Percentiles rank a stretch among this genome's conserved stretches.
Conservation (phyloP, 2,329 filamentous ascomycete genomes). For the Amesomyces nigricolor region DNA sequence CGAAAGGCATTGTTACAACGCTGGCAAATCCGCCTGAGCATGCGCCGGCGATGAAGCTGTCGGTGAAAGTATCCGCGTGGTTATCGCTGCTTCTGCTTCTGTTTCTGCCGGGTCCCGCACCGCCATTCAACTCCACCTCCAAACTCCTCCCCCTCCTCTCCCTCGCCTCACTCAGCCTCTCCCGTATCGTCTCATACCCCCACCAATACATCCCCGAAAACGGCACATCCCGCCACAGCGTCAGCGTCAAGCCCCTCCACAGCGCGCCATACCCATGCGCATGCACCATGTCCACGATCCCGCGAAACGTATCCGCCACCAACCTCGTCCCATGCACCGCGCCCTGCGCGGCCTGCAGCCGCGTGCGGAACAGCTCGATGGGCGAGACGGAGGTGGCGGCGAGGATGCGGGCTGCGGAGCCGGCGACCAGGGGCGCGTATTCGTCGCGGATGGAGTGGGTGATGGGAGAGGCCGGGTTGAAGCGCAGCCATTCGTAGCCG, state of each 20-base stretch:
- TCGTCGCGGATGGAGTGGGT: constrained; percentile 56
- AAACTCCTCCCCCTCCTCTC: constrained; percentile 40
- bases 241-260: constrained; percentile 86
- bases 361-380: constrained; percentile 88
- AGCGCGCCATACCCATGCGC: constrained; percentile 71
- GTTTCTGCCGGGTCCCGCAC: too few species aligned
- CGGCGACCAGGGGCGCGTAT: constrained; percentile 75
- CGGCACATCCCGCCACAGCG: constrained; percentile 92
- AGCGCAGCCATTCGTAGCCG: constrained; percentile 91
- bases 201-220: constrained; percentile 98
- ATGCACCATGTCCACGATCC: constrained; percentile 73
- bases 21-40: constrained; percentile 78
- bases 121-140: constrained; percentile 30
- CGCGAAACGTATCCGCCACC: constrained; percentile 70
- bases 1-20: constrained; percentile 87
- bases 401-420: constrained; percentile 68
- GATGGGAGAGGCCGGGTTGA: constrained; percentile 67
- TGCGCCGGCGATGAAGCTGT: constrained; percentile 85
- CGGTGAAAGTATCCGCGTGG: constrained; percentile 70
- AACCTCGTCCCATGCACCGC: constrained; percentile 39
- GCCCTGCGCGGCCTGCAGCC: constrained; percentile 72
- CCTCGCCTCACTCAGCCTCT: constrained; percentile 63
- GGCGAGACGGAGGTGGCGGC: constrained; percentile 81
- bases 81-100: too few species aligned
- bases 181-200: constrained; percentile 84